phyloP scores from a whole-genome alignment of 345 rosid species.

The Boechera stricta region DNA sequence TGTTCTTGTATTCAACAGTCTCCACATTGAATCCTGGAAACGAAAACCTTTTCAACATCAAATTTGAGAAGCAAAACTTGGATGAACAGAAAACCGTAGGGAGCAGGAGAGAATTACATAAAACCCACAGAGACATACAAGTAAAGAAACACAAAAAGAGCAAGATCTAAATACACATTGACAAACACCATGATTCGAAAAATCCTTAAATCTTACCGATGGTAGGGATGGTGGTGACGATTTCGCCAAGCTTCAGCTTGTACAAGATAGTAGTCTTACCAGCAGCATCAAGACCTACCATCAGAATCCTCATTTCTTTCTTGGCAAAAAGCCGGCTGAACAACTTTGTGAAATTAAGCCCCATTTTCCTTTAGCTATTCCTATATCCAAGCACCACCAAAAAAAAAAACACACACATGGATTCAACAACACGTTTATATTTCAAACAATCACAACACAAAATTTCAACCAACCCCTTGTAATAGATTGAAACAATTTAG shows the following conservation, averaged over 20 bases:
- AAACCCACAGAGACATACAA: constrained; percentile 9
- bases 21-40: constrained; percentile 86
- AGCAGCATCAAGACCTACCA: constrained; percentile 91
- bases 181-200: not conserved
- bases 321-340: constrained; percentile 77
- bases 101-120: constrained; percentile 1
- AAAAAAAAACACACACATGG: not conserved
- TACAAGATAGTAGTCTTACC: constrained; percentile 88
- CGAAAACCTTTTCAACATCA: constrained; percentile 9
- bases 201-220: constrained; percentile 55
- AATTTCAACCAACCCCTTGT: not conserved
- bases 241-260: constrained; percentile 88
- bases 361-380: constrained; percentile 52
- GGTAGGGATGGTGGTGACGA: constrained; percentile 84
- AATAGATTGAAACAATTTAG: not conserved
- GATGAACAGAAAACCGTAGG: not conserved
- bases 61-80: not conserved
- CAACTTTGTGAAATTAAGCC: constrained; percentile 66
- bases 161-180: not conserved
- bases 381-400: constrained; percentile 22
- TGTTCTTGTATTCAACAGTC: constrained; percentile 93
- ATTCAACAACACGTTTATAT: not conserved
- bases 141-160: constrained; percentile 12
- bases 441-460: constrained; percentile 18
- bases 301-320: constrained; percentile 81